Evolutionary conservation across 75 land plant genomes (phyloP).

Genomic region (Pinus albicaulis): DNA sequence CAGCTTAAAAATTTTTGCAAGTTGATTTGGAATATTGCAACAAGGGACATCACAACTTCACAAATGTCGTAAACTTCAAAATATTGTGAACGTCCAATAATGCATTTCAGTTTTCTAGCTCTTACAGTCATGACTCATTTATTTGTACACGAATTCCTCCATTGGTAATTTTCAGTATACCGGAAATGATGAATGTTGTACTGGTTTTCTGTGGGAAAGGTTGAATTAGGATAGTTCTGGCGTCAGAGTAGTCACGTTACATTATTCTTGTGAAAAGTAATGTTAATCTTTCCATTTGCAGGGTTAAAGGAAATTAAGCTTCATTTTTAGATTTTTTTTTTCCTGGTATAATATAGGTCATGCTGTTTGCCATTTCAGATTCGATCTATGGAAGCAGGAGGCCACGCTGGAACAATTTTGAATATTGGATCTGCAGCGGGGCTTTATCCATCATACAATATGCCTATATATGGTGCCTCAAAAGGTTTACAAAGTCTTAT

Average conservation of each 20-base stretch:
- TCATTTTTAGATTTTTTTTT: neutral
- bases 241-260: no score
- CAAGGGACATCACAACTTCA: neutral
- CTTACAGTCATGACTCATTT: neutral
- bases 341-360: neutral
- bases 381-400: constrained; percentile 48
- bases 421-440: constrained; percentile 95
- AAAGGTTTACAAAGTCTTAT: constrained; percentile 63
- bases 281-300: neutral
- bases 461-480: constrained; percentile 63
- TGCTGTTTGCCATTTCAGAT: constrained; percentile 41
- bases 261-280: neutral
- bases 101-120: neutral
- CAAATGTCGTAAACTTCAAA: neutral
- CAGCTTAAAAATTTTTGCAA: no score
- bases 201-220: no score
- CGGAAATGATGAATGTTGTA: no score
- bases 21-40: no score
- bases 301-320: neutral
- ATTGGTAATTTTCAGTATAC: no score
- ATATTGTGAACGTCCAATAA: neutral
- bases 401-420: constrained; percentile 66
- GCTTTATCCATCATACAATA: constrained; percentile 63
- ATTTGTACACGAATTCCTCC: neutral
- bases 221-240: no score